Conservation (phyloP, 148 eudicot genomes). For the Arctostaphylos glauca region DNA sequence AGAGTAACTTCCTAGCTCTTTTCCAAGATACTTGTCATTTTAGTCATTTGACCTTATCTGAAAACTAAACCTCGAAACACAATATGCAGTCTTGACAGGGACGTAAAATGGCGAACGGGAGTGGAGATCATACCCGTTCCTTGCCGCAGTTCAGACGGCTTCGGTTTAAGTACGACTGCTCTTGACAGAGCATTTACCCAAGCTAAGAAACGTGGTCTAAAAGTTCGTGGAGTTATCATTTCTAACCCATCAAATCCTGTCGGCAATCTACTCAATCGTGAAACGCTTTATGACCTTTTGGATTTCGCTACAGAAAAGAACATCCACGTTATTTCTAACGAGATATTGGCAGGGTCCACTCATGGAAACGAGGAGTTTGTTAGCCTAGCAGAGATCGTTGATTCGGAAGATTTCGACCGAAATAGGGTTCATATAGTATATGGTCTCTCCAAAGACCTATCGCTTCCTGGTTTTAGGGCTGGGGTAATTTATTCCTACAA, state of each 20-base stretch:
- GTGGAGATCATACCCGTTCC: slow-evolving; percentile 90
- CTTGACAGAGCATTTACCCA: slow-evolving; percentile 80
- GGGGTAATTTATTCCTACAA: slow-evolving; percentile 68
- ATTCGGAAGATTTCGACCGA: slow-evolving; percentile 56
- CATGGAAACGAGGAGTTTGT: slow-evolving; percentile 53
- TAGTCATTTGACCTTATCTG: background rate
- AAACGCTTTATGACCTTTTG: slow-evolving; percentile 58
- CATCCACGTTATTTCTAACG: slow-evolving; percentile 77
- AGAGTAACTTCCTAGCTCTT: slow-evolving; percentile 39
- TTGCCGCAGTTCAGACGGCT: slow-evolving; percentile 86
- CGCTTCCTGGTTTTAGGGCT: slow-evolving; percentile 51
- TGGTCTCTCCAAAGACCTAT: slow-evolving; percentile 69
- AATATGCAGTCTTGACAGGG: slow-evolving; percentile 70
- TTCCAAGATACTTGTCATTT: background rate
- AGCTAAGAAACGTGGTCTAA: slow-evolving; percentile 81
- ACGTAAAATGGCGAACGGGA: slow-evolving; percentile 84
- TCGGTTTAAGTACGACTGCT: slow-evolving; percentile 50
- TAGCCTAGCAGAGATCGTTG: slow-evolving; percentile 74
- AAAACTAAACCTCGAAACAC: slow-evolving; percentile 12
- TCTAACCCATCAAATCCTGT: slow-evolving; percentile 84
- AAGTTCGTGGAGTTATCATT: slow-evolving; percentile 72
- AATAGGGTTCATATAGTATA: slow-evolving; percentile 75
- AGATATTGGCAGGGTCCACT: slow-evolving; percentile 50
- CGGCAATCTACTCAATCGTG: slow-evolving; percentile 55
- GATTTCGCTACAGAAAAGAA: slow-evolving; percentile 91